Evolutionary conservation across 345 rosid genomes (phyloP), one percentile per base, ranked within the genome.

Genomic region (Kernera saxatilis): DNA sequence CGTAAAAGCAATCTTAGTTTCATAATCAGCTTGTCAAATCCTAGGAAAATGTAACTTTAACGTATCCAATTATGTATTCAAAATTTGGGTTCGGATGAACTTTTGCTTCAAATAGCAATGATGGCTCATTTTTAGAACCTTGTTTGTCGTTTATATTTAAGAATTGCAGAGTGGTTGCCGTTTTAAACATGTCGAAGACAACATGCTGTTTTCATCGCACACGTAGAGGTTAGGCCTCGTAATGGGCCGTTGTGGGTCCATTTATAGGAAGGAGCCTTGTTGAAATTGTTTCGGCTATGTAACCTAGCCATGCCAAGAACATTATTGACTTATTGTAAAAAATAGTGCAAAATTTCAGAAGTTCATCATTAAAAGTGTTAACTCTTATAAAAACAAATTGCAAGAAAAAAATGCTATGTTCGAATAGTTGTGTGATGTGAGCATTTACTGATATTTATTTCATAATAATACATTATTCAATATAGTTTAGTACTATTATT

Each of bases 1-100:
- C 37, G 22, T 58, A n/a, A 58, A 73, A 74, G 72, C 67, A 58
- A 67, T 25, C 61, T 49, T 48, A 11, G 19, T 57, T 27, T 56
- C 39, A 48, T 39, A 56, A 72, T 72, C 9, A 63, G 13, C 30
- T 43, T 72, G 18, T 43, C 32, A 35, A 54, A 14, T 64, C 58
- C 13, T 43, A 43, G 57, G 64, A 45, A 45, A 45, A 17, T 55
- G 65, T 73, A 19, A 55, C 6, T 44, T 44, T 18, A 45, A 64
- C 65, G 71, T 64, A 55, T 51, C 41, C 14, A 73, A 72, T 54
- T 35, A 6, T 64, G 44, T 44, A 54, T 33, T 72, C 39, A 25
- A 53, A 17, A 63, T 63, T 43, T 72, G 50, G 22, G 64, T 36
- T 44, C 37, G 30, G 46, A 23, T 53, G 15, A 43, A 63, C 12